Percentiles rank a stretch among this genome's conserved stretches.
These are phyloP conservation scores for Kregervanrija delftensis DNA, from an alignment of 805 yeast genomes.

Conservation along the genomic window DNA sequence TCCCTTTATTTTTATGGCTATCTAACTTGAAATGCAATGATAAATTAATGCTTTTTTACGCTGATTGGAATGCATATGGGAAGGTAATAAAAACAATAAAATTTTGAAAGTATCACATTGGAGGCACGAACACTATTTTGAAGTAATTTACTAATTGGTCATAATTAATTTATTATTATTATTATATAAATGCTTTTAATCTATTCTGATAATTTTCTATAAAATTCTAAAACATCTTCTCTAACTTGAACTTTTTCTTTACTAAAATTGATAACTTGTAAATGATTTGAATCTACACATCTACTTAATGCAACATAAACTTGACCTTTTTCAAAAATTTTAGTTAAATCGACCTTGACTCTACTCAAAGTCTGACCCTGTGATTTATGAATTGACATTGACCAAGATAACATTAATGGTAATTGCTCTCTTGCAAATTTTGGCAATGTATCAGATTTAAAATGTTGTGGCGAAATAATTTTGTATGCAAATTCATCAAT, in stretches of 20 bases:
- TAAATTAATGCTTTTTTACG: too few species aligned
- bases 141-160: too few species aligned
- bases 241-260: conserved; percentile 52
- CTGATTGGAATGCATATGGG: too few species aligned
- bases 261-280: conserved; percentile 62
- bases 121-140: too few species aligned
- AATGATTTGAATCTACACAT: conserved; percentile 58
- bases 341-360: conserved; percentile 60
- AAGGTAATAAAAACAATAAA: too few species aligned
- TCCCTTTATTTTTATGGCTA: too few species aligned
- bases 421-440: conserved; percentile 44
- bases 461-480: conserved; percentile 30
- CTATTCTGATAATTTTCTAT: conserved; percentile 28
- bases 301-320: conserved; percentile 78
- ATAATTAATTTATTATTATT: too few species aligned
- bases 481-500: conserved; percentile 25
- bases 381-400: conserved; percentile 75
- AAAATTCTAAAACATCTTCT: conserved; percentile 54
- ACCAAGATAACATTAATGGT: conserved; percentile 75
- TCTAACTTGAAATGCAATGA: too few species aligned
- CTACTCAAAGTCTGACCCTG: conserved; percentile 78
- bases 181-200: not conserved
- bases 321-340: conserved; percentile 74
- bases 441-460: conserved; percentile 24
- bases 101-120: too few species aligned